Conservation (phyloP, 2,329 filamentous ascomycete genomes). For the Fusarium veterinarium region DNA sequence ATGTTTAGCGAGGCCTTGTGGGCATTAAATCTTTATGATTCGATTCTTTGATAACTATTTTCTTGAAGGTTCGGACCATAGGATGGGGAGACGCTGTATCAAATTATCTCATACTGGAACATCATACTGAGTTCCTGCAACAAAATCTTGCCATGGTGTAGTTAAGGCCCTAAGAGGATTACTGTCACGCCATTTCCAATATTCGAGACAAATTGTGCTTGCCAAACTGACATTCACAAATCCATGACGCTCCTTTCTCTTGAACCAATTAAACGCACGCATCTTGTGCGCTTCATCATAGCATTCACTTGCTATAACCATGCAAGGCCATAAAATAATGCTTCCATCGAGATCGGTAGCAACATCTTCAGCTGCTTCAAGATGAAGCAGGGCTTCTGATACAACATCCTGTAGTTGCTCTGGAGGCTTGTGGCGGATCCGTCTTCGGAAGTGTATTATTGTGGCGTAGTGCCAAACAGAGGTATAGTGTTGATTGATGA, state of each 20-base stretch:
- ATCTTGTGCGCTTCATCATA: neutral
- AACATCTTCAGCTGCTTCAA: neutral
- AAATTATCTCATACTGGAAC: neutral
- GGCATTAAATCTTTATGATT: fast-evolving
- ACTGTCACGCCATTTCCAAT: neutral
- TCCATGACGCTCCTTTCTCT: neutral
- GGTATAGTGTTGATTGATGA: neutral
- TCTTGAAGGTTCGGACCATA: fast-evolving
- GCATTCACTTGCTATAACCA: neutral
- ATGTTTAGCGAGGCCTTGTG: fast-evolving
- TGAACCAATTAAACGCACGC: neutral
- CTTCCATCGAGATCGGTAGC: neutral
- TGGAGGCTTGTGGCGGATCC: neutral
- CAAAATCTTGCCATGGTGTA: neutral
- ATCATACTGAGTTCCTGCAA: neutral
- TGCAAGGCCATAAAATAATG: neutral
- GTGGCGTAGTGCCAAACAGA: neutral
- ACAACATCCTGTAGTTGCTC: neutral
- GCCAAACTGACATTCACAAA: neutral
- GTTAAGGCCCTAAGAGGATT: too few relatives aligned
- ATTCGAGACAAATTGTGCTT: neutral
- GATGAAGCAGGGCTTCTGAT: neutral
- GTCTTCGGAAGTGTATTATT: neutral
- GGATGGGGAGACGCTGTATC: neutral
- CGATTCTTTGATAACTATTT: fast-evolving